Evolutionary conservation across 2,329 filamentous ascomycete species (phyloP).

Genomic region (Diplodia intermedia): DNA sequence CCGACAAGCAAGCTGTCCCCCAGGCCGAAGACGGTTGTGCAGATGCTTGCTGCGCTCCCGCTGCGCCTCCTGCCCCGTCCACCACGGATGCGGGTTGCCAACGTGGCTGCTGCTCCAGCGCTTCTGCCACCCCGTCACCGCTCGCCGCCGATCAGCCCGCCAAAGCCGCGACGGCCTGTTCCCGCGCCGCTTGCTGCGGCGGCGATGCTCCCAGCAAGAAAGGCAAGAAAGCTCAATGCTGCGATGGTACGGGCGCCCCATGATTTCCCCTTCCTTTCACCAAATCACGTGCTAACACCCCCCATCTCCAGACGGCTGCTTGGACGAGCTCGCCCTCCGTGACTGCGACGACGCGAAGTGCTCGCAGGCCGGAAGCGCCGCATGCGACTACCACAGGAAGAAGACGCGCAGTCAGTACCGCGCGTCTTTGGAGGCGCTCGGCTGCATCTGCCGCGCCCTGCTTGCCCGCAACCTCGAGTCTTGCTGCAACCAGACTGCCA

Average conservation of each 20-base stretch:
- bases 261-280: not conserved
- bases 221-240: constrained; percentile 21
- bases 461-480: constrained; percentile 25
- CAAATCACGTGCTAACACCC: not conserved
- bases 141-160: not conserved
- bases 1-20: not conserved
- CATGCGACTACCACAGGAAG: constrained; percentile 26
- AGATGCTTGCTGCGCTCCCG: not conserved
- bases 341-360: constrained; percentile 6
- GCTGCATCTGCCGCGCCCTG: constrained; percentile 28
- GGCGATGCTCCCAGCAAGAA: not conserved
- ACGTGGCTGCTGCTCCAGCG: constrained; percentile 3
- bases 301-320: not conserved
- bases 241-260: constrained; percentile 10
- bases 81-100: not conserved
- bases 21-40: not conserved
- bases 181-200: constrained; percentile 10
- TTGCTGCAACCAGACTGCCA: constrained; percentile 22
- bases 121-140: not conserved
- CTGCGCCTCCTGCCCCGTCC: not conserved
- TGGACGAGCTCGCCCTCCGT: constrained; percentile 28
- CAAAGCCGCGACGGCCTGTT: not conserved
- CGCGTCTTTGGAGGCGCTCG: constrained; percentile 26
- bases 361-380: not conserved
- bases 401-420: constrained; percentile 19